phyloP scores from a whole-genome alignment of 805 yeast species.

The Yamadazyma laniorum region DNA sequence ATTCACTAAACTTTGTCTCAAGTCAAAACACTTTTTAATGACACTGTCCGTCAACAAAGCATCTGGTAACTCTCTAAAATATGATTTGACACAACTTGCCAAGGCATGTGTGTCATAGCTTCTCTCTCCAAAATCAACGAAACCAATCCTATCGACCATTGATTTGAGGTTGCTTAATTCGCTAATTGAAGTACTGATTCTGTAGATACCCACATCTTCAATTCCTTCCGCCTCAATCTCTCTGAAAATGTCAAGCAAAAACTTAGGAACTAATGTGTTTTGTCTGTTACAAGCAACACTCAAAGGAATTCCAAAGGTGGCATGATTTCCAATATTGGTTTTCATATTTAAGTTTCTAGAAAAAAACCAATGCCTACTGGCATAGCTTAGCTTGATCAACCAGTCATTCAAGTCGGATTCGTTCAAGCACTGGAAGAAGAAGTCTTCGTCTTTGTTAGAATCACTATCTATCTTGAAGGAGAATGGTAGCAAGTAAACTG shows the following conservation, averaged over 20 bases:
- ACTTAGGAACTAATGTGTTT: slow-evolving; percentile 55
- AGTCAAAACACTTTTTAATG: slow-evolving; percentile 54
- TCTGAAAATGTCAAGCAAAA: slow-evolving; percentile 62
- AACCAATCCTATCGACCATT: slow-evolving; percentile 47
- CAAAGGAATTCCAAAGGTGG: slow-evolving; percentile 85
- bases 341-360: slow-evolving; percentile 35
- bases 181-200: slow-evolving; percentile 57
- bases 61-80: slow-evolving; percentile 82
- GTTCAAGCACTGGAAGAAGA: slow-evolving; percentile 62
- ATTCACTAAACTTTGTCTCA: slow-evolving; percentile 23
- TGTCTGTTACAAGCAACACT: slow-evolving; percentile 74
- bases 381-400: slow-evolving; percentile 52
- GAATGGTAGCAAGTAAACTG: slow-evolving; percentile 49
- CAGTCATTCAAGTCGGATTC: slow-evolving; percentile 70
- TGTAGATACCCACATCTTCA: slow-evolving; percentile 86
- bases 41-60: slow-evolving; percentile 68
- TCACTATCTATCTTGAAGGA: slow-evolving; percentile 50
- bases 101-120: slow-evolving; percentile 77
- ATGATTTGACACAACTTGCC: slow-evolving; percentile 84
- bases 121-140: slow-evolving; percentile 48
- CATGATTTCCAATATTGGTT: slow-evolving; percentile 13
- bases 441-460: slow-evolving; percentile 34
- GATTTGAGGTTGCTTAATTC: slow-evolving; percentile 44
- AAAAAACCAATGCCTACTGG: slow-evolving; percentile 55
- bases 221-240: slow-evolving; percentile 86